Conservation (phyloP, 163 green algal species). For the Chlorella variabilis region DNA sequence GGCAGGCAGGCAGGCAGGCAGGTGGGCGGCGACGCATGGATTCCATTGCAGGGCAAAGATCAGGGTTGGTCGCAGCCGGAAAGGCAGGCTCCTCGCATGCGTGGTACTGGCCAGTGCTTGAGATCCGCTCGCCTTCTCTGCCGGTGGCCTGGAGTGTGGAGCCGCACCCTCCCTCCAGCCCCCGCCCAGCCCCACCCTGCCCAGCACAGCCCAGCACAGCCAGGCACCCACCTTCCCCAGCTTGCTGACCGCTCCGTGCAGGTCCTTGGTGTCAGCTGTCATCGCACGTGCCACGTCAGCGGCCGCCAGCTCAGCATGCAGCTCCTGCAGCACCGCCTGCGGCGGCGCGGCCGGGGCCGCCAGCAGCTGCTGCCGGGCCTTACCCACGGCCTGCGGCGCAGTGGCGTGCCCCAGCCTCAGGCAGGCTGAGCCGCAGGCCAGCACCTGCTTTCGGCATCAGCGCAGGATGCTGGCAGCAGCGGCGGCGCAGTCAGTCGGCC, state of each 20-base stretch:
- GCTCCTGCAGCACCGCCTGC: conserved; percentile 7
- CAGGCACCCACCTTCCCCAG: conserved; percentile 86
- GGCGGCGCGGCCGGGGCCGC: background rate
- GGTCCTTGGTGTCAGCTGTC: conserved; percentile 73
- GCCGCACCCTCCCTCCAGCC: too few species aligned
- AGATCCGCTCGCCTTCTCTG: too few species aligned
- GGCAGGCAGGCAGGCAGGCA: background rate
- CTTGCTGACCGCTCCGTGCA: conserved; percentile 75
- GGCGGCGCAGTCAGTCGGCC: too few species aligned
- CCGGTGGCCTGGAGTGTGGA: too few species aligned
- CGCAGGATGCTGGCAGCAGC: background rate
- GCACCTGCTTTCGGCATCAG: background rate
- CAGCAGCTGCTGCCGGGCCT: background rate
- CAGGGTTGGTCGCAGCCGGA: too few species aligned
- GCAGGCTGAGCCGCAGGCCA: background rate
- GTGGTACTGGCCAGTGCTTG: too few species aligned
- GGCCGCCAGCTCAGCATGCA: conserved; percentile 27
- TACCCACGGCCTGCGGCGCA: background rate
- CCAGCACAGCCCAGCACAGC: too few species aligned
- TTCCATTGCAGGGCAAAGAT: too few species aligned
- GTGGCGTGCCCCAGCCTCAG: background rate
- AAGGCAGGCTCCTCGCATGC: too few species aligned
- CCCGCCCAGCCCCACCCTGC: too few species aligned
- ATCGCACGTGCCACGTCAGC: background rate
- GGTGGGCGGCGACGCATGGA: too few species aligned